These are phyloP conservation scores for Saccharomyces kudriavzevii DNA, from an alignment of 805 yeast genomes.

Conservation along the genomic window DNA sequence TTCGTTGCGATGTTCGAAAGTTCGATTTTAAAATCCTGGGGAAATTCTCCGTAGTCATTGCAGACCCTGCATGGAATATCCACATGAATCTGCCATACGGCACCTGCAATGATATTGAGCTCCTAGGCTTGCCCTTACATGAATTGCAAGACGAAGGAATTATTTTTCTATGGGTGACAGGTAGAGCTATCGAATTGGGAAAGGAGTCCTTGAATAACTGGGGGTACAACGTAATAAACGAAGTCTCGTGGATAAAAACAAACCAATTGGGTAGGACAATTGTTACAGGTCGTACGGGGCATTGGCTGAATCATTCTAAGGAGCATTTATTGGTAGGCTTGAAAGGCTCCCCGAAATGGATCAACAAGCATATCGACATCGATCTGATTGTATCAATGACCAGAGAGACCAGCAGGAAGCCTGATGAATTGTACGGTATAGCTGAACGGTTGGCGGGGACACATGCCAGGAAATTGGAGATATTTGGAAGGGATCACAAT, in stretches of 20 bases:
- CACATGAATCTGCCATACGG: slow-evolving; percentile 81
- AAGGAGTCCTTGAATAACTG: slow-evolving; percentile 64
- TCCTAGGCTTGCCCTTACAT: slow-evolving; percentile 56
- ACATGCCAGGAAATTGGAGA: slow-evolving; percentile 70
- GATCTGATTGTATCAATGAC: slow-evolving; percentile 77
- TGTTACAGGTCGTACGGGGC: slow-evolving; percentile 94
- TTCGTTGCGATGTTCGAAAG: slow-evolving; percentile 70
- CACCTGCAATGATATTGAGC: slow-evolving; percentile 68
- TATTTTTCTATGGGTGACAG: slow-evolving; percentile 87
- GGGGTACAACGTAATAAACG: slow-evolving; percentile 78
- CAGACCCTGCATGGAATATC: slow-evolving; percentile 96
- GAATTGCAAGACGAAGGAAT: slow-evolving; percentile 77
- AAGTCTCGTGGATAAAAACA: slow-evolving; percentile 82
- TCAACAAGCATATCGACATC: slow-evolving; percentile 55
- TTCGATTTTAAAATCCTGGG: slow-evolving; percentile 69
- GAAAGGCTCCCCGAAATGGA: slow-evolving; percentile 74
- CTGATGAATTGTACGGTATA: slow-evolving; percentile 82
- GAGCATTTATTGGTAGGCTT: slow-evolving; percentile 83
- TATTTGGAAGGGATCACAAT: slow-evolving; percentile 84
- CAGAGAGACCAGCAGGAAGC: slow-evolving; percentile 83
- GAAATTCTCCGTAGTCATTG: slow-evolving; percentile 72
- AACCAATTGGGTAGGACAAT: slow-evolving; percentile 83
- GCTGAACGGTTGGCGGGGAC: slow-evolving; percentile 78
- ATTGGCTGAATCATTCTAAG: slow-evolving; percentile 92
- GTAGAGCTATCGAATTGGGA: slow-evolving; percentile 85